Conservation (phyloP, 306 rosid species). For the Gastrolobium bilobum region DNA sequence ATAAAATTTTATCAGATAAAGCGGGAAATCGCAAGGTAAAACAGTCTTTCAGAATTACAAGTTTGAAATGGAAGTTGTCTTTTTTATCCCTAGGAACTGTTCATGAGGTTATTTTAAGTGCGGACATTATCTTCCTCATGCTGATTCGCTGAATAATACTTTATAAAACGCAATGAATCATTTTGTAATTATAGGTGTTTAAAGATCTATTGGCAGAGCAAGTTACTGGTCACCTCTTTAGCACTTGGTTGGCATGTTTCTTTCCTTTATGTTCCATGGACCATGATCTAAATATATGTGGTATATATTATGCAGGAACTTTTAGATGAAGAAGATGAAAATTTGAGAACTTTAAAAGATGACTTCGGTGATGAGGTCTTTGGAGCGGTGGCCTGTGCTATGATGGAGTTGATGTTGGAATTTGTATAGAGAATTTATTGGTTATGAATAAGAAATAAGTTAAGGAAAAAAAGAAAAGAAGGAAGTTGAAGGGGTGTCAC, state of each 20-base stretch:
- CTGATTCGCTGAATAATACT: too few species aligned
- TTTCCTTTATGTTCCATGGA: background rate
- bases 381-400: conserved; percentile 63
- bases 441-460: too few species aligned
- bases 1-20: conserved; percentile 34
- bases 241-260: too few species aligned
- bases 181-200: too few species aligned
- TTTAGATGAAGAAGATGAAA: conserved; percentile 71
- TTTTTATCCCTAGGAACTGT: conserved; percentile 1
- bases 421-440: too few species aligned
- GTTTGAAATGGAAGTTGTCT: background rate
- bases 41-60: conserved; percentile 18
- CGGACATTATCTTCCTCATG: background rate
- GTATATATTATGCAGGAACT: conserved; percentile 58
- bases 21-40: conserved; percentile 50
- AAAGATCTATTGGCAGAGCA: background rate
- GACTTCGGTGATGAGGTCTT: conserved; percentile 67
- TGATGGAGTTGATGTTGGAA: too few species aligned
- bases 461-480: too few species aligned
- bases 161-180: background rate
- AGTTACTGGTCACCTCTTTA: background rate
- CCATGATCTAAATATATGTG: background rate
- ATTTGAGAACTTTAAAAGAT: conserved; percentile 61
- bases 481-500: too few species aligned
- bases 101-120: background rate